phyloP scores from a whole-genome alignment of 2,329 filamentous ascomycete genomes.

The Microcyclosporella mali region DNA sequence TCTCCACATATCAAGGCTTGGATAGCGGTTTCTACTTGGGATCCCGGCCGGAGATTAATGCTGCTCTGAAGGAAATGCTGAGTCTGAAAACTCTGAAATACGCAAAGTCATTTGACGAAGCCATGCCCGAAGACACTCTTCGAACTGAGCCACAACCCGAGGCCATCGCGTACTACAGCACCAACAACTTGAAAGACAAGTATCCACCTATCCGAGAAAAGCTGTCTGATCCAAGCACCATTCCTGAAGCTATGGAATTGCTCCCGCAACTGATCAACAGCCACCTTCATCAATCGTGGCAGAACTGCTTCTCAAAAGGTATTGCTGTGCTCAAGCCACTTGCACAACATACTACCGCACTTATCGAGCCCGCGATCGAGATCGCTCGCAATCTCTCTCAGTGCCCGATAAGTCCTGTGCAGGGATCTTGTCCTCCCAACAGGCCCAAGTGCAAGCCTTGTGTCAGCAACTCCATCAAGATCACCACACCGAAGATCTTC shows the following conservation, averaged over 20 bases:
- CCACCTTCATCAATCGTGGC: constrained; percentile 81
- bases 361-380: constrained; percentile 63
- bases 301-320: constrained; percentile 68
- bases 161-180: constrained; percentile 72
- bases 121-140: constrained; percentile 56
- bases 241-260: constrained; percentile 53
- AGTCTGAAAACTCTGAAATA: constrained; percentile 49
- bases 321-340: constrained; percentile 77
- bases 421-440: constrained; percentile 79
- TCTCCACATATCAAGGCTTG: constrained; percentile 69
- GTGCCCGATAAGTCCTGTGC: constrained; percentile 68
- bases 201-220: constrained; percentile 64
- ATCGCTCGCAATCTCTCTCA: constrained; percentile 69
- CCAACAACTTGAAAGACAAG: constrained; percentile 53
- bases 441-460: constrained; percentile 67
- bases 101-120: constrained; percentile 59
- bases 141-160: constrained; percentile 58
- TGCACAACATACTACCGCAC: constrained; percentile 64
- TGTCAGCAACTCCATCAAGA: constrained; percentile 56
- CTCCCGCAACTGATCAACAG: constrained; percentile 73
- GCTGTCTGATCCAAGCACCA: constrained; percentile 47
- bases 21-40: constrained; percentile 69
- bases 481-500: constrained; percentile 62
- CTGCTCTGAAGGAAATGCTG: constrained; percentile 38
- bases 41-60: constrained; percentile 46